A percentile compares a stretch with the other conserved stretches of the same genome.
Conservation (phyloP, 1,284 basidiomycete species). For the Leccinum fuscescens region DNA sequence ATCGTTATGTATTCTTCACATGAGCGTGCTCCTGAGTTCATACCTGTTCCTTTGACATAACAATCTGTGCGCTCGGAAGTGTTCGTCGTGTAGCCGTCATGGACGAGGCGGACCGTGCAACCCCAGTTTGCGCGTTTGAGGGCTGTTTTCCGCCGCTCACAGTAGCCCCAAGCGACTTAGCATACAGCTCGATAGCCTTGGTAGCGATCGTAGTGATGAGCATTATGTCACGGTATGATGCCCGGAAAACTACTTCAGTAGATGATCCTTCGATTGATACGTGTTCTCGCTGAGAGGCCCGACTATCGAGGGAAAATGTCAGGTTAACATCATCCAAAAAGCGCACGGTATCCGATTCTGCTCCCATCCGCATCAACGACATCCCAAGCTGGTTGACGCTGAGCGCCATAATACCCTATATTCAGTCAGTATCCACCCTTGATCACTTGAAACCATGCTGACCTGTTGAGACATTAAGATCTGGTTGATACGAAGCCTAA, state of each 20-base stretch:
- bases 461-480: constrained; percentile 93
- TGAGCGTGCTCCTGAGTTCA: neutral
- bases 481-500: constrained; percentile 83
- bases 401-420: constrained; percentile 78
- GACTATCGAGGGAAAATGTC: constrained; percentile 84
- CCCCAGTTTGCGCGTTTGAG: constrained; percentile 9
- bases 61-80: constrained; percentile 56
- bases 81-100: constrained; percentile 30
- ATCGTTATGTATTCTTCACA: constrained; percentile 1
- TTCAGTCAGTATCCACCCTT: constrained; percentile 9
- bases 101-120: constrained; percentile 7
- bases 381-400: constrained; percentile 87
- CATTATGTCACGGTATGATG: constrained; percentile 90
- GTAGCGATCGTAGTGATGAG: constrained; percentile 89
- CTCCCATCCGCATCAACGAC: constrained; percentile 91
- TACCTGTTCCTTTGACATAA: constrained; percentile 83
- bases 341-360: constrained; percentile 78
- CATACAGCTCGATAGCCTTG: constrained; percentile 71
- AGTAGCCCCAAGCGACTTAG: constrained; percentile 34
- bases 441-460: constrained; percentile 3
- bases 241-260: constrained; percentile 86
- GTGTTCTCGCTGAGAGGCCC: constrained; percentile 70
- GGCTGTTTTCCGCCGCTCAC: constrained; percentile 3
- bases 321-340: constrained; percentile 94
- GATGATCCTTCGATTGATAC: constrained; percentile 84